A percentile compares a stretch with the other conserved stretches of the same genome.
Conservation (phyloP, 495 filamentous ascomycete genomes). For the Podospora appendiculata region DNA sequence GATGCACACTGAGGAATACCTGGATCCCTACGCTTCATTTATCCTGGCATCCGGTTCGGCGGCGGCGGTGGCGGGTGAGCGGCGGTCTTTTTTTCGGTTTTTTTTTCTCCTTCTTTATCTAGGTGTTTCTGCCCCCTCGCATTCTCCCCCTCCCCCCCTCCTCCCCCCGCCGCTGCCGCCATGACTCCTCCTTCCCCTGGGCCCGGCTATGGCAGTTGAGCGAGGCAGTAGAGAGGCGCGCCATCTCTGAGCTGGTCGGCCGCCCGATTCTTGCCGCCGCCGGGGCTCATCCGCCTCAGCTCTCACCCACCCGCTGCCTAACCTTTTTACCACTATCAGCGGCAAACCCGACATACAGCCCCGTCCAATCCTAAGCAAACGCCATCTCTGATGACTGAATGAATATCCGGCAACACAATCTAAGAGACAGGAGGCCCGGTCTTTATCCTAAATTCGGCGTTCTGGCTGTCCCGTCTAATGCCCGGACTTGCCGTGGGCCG, state of each 20-base stretch:
- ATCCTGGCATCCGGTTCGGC: too few species aligned
- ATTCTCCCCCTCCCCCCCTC: too few species aligned
- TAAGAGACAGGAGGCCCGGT: not conserved
- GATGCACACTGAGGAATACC: too few species aligned
- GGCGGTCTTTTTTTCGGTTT: not conserved
- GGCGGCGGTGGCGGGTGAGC: not conserved
- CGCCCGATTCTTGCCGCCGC: too few species aligned
- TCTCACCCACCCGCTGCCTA: not conserved
- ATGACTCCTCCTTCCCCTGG: too few species aligned
- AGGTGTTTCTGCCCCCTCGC: not conserved
- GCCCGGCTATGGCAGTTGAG: too few species aligned
- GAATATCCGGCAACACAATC: slow-evolving; percentile 1
- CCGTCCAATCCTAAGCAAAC: not conserved
- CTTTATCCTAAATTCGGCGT: slow-evolving; percentile 14
- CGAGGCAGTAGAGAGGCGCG: too few species aligned
- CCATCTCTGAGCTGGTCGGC: too few species aligned
- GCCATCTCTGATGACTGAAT: not conserved
- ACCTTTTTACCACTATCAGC: too few species aligned
- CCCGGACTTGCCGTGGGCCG: not conserved
- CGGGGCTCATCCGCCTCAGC: not conserved
- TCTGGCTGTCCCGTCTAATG: not conserved
- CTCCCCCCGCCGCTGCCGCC: too few species aligned
- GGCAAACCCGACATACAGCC: too few species aligned
- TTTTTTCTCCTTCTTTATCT: not conserved
- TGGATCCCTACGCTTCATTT: too few species aligned